Evolutionary conservation across 805 yeast species (phyloP).

Genomic region (Saturnispora besseyi): DNA sequence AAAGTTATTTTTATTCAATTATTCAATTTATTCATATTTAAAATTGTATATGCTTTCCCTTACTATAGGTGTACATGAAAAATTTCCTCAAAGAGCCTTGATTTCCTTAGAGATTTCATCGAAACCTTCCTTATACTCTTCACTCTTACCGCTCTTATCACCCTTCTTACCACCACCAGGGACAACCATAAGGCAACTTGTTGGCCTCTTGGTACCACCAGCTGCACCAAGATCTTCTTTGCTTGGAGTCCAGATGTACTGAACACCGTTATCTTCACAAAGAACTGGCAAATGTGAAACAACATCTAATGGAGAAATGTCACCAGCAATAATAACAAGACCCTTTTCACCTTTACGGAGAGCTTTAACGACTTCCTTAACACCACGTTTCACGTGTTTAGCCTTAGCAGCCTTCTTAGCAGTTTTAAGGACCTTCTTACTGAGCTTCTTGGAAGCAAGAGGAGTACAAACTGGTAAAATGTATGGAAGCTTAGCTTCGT

Average conservation of each 20-base stretch:
- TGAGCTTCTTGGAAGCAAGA: slow-evolving; percentile 88
- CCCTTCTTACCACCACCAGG: slow-evolving; percentile 83
- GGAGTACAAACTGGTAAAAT: slow-evolving; percentile 90
- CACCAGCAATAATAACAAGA: slow-evolving; percentile 92
- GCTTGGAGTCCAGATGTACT: slow-evolving; percentile 89
- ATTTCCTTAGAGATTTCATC: slow-evolving; percentile 95
- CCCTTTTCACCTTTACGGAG: slow-evolving; percentile 98
- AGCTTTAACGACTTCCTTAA: slow-evolving; percentile 96
- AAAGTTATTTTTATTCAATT: neutral
- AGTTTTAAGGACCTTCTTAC: slow-evolving; percentile 90
- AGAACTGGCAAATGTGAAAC: slow-evolving; percentile 95
- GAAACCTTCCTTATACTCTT: slow-evolving; percentile 83
- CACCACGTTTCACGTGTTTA: slow-evolving; percentile 97
- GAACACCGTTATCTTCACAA: slow-evolving; percentile 90
- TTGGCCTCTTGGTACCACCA: slow-evolving; percentile 98
- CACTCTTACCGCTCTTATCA: slow-evolving; percentile 58
- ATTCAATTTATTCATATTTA: neutral
- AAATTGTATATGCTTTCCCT: neutral
- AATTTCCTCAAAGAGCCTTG: slow-evolving; percentile 28
- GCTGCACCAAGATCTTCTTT: slow-evolving; percentile 98
- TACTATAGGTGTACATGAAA: neutral
- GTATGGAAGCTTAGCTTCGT: slow-evolving; percentile 86
- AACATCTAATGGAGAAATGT: slow-evolving; percentile 94
- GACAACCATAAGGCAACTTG: slow-evolving; percentile 93
- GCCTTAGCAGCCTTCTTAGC: slow-evolving; percentile 98